Conservation (phyloP, 169 alveolate genomes). For the Cryptosporidium muris region DNA sequence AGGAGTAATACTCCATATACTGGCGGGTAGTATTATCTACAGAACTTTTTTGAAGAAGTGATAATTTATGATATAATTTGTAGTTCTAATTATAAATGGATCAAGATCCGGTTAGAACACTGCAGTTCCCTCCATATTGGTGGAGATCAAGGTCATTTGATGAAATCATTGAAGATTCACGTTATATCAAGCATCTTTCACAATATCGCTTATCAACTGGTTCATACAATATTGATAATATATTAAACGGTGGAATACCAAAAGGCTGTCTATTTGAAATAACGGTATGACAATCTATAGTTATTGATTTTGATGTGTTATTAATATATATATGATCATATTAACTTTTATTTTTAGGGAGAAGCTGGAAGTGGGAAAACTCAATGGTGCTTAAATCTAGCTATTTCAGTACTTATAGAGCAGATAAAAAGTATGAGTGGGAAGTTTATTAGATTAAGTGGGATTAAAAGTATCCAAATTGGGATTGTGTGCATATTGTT, state of each 20-base stretch:
- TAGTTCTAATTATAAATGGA: not conserved
- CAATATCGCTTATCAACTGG: constrained; percentile 19
- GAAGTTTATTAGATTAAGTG: too few relatives aligned
- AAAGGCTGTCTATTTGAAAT: constrained; percentile 37
- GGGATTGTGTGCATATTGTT: constrained; percentile 46
- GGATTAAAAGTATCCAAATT: not conserved
- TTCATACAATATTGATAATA: constrained; percentile 9
- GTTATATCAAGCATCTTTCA: not conserved
- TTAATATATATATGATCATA: not conserved
- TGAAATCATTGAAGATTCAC: constrained; percentile 17
- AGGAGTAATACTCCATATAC: too few relatives aligned
- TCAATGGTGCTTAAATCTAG: constrained; percentile 55
- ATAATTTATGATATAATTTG: too few relatives aligned
- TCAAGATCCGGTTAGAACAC: not conserved
- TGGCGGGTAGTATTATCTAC: too few relatives aligned
- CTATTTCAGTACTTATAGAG: constrained; percentile 30
- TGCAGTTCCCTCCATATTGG: constrained; percentile 11
- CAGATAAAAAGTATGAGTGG: not conserved
- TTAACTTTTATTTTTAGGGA: constrained; percentile 15
- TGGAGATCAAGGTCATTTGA: constrained; percentile 62
- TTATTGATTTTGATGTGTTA: not conserved
- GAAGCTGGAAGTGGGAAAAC: constrained; percentile 69
- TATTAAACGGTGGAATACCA: constrained; percentile 64
- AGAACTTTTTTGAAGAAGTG: too few relatives aligned
- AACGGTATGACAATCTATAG: constrained; percentile 20